Evolutionary conservation across 1,284 basidiomycete species (phyloP).

Genomic region (Boletus hoseneyae): DNA sequence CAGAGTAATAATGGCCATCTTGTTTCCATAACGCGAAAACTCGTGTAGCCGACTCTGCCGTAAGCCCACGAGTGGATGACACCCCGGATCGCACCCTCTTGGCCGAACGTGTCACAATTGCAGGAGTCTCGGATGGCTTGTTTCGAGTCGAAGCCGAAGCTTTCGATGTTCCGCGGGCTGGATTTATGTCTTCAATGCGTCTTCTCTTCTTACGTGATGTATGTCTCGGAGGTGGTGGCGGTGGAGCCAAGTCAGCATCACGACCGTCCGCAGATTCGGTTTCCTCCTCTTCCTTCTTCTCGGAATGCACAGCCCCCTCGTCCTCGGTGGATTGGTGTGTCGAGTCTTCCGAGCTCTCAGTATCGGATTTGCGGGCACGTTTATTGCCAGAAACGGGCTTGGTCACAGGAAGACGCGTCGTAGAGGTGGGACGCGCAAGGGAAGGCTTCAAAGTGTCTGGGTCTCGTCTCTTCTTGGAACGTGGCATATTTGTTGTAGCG

Average conservation of each 20-base stretch:
- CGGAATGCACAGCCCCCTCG: not conserved
- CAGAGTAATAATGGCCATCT: slow-evolving; percentile 61
- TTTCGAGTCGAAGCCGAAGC: slow-evolving; percentile 27
- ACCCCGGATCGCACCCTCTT: slow-evolving; percentile 32
- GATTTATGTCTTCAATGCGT: slow-evolving; percentile 33
- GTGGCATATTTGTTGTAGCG: not conserved
- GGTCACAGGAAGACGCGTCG: not conserved
- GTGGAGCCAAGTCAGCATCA: slow-evolving; percentile 20
- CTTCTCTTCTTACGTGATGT: slow-evolving; percentile 52
- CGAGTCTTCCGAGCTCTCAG: slow-evolving; percentile 23
- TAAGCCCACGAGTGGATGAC: slow-evolving; percentile 24
- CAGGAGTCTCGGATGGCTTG: slow-evolving; percentile 33
- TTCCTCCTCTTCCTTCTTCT: slow-evolving; percentile 36
- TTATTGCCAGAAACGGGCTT: slow-evolving; percentile 19
- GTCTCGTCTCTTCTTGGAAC: slow-evolving; percentile 7
- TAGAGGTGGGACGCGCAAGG: slow-evolving; percentile 4
- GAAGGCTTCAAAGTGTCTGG: slow-evolving; percentile 1
- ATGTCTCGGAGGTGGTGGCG: slow-evolving; percentile 27
- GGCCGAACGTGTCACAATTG: slow-evolving; percentile 26
- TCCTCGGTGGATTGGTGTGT: slow-evolving; percentile 8
- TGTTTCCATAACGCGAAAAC: slow-evolving; percentile 67
- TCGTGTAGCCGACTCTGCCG: slow-evolving; percentile 39
- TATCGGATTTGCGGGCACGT: slow-evolving; percentile 26
- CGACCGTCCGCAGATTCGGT: slow-evolving; percentile 43
- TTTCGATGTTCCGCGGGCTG: slow-evolving; percentile 22